A percentile compares a stretch with the other conserved stretches of the same genome.
phyloP scores from a whole-genome alignment of 2,329 filamentous ascomycete genomes.

The Epichloe hybrida region DNA sequence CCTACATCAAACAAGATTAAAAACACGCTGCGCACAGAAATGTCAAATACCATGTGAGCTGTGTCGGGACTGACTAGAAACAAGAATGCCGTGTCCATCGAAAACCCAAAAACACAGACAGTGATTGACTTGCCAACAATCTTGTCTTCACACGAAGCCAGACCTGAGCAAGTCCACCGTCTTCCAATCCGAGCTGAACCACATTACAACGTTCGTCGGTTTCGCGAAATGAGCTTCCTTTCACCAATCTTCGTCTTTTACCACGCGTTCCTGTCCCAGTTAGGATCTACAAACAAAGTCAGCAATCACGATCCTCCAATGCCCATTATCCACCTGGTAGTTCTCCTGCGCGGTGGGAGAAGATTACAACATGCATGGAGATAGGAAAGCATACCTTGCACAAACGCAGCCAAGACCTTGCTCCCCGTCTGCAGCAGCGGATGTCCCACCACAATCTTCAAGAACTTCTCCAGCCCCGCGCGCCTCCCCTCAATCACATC shows the following conservation, averaged over 20 bases:
- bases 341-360: too few relatives aligned
- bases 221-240: too few relatives aligned
- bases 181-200: not conserved
- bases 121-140: not conserved
- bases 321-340: too few relatives aligned
- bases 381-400: conserved; percentile 55
- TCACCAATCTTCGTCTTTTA: conserved; percentile 29
- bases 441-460: conserved; percentile 96
- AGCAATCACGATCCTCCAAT: not conserved
- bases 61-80: not conserved
- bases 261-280: conserved; percentile 88
- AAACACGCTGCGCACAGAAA: not conserved
- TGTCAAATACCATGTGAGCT: not conserved
- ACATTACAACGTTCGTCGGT: not conserved
- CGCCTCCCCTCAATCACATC: conserved; percentile 93
- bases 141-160: not conserved
- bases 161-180: not conserved
- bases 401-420: conserved; percentile 90
- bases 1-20: not conserved
- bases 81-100: not conserved
- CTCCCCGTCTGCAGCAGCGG: conserved; percentile 93
- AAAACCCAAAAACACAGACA: not conserved
- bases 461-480: conserved; percentile 83
- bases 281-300: conserved; percentile 45
- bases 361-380: not conserved